Percentiles rank a stretch among this genome's conserved stretches.
Conservation (phyloP, 1,284 basidiomycete species). For the Tetrapyrgos nigripes region DNA sequence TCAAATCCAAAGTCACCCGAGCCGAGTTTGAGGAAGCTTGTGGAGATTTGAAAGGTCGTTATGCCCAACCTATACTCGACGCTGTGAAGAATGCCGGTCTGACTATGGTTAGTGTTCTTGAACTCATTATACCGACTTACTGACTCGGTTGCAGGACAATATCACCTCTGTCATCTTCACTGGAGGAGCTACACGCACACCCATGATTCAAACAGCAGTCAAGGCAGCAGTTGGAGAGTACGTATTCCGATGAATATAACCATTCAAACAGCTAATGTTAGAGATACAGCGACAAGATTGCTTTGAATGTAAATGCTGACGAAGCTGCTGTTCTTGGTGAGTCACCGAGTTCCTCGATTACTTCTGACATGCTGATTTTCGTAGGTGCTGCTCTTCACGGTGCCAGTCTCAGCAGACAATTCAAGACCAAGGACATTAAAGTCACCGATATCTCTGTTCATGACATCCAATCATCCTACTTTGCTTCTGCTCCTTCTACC, state of each 20-base stretch:
- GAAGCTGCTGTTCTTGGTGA: conserved; percentile 92
- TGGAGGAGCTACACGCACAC: conserved; percentile 90
- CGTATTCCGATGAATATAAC: conserved; percentile 29
- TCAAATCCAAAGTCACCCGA: conserved; percentile 80
- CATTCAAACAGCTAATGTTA: conserved; percentile 14
- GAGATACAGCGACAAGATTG: conserved; percentile 71
- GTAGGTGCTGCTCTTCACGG: conserved; percentile 90
- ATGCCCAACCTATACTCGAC: conserved; percentile 78
- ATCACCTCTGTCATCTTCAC: conserved; percentile 91
- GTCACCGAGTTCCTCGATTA: conserved; percentile 3
- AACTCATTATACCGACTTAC: background rate
- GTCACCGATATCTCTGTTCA: conserved; percentile 77
- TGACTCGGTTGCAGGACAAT: conserved; percentile 56
- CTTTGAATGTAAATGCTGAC: conserved; percentile 96
- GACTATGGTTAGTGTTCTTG: conserved; percentile 53
- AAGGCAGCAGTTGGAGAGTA: conserved; percentile 79
- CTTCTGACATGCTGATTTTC: conserved; percentile 5
- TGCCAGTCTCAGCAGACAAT: conserved; percentile 87
- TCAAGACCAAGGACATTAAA: conserved; percentile 95
- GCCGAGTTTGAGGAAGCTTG: conserved; percentile 79
- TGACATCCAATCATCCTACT: conserved; percentile 81
- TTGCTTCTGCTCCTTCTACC: conserved; percentile 60
- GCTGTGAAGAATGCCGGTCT: conserved; percentile 78
- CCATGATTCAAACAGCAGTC: conserved; percentile 89
- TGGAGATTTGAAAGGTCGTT: conserved; percentile 66